These are phyloP conservation scores for Coniochaeta pulveracea DNA, from an alignment of 2,329 filamentous ascomycete genomes.

Conservation along the genomic window DNA sequence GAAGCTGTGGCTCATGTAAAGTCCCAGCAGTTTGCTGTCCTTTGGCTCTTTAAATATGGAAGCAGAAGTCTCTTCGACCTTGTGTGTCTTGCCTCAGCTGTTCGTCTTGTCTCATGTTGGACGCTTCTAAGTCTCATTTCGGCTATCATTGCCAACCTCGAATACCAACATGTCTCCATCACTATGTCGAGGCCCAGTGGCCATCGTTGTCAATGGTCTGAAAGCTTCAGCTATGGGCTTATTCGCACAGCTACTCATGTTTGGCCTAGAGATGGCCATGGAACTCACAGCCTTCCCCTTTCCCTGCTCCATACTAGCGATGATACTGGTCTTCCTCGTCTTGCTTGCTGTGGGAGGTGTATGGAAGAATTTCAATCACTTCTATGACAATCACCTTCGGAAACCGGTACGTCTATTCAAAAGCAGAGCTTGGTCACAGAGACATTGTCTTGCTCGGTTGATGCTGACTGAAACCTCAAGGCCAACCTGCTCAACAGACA, in stretches of 20 bases:
- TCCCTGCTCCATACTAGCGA: slow-evolving; percentile 35
- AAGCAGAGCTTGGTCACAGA: not conserved
- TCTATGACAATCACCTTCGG: slow-evolving; percentile 14
- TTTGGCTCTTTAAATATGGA: no score
- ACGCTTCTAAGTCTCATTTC: no score
- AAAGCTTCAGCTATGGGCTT: slow-evolving; percentile 10
- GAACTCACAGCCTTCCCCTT: slow-evolving; percentile 15
- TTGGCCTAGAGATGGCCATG: slow-evolving; percentile 22
- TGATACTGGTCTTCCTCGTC: slow-evolving; percentile 19
- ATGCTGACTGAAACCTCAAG: slow-evolving; percentile 16
- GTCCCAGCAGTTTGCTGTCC: no score
- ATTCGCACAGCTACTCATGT: slow-evolving; percentile 32
- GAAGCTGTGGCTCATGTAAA: no score
- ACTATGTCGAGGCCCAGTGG: not conserved
- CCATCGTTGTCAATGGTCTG: not conserved
- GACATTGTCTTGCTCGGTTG: not conserved
- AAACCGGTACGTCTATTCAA: slow-evolving; percentile 8
- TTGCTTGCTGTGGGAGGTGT: not conserved
- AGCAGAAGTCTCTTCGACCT: no score
- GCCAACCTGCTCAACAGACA: slow-evolving; percentile 38
- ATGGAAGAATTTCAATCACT: slow-evolving; percentile 11
- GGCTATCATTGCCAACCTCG: no score
- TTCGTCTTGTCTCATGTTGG: no score
- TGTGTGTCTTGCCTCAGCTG: no score
- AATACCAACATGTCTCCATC: not conserved